phyloP scores from a whole-genome alignment of 495 filamentous ascomycete genomes.

The Penicilliopsis zonata region DNA sequence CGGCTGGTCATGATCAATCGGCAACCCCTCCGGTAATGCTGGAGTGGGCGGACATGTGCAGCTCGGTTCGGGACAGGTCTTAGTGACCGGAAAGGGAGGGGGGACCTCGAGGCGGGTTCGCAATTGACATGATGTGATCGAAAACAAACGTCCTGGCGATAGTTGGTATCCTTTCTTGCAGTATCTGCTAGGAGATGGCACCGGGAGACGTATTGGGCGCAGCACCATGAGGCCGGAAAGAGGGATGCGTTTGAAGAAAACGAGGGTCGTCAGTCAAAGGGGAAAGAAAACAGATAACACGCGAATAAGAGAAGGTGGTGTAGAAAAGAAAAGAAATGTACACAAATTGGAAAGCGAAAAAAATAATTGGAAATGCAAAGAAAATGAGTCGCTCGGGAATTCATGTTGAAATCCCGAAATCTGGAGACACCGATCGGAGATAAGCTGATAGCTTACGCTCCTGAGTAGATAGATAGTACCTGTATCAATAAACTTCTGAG shows the following conservation, averaged over 20 bases:
- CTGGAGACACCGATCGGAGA: background rate
- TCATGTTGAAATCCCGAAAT: background rate
- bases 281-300: too few relatives aligned
- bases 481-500: too few relatives aligned
- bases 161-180: slow-evolving; percentile 1
- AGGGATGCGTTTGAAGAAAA: too few relatives aligned
- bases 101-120: slow-evolving; percentile 27
- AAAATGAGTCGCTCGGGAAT: background rate
- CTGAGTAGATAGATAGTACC: too few relatives aligned
- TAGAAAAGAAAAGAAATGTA: background rate
- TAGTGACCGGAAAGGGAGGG: slow-evolving; percentile 33
- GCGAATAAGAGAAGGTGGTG: too few relatives aligned
- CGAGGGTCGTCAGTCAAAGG: background rate
- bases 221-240: background rate
- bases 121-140: slow-evolving; percentile 10
- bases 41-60: slow-evolving; percentile 59
- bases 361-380: background rate
- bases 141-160: slow-evolving; percentile 11
- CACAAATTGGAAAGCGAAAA: too few relatives aligned
- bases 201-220: background rate
- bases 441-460: background rate
- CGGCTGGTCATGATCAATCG: slow-evolving; percentile 58
- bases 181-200: background rate
- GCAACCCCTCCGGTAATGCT: slow-evolving; percentile 50
- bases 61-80: slow-evolving; percentile 57